Conservation (phyloP, 1,284 basidiomycete genomes). For the Tranzscheliella williamsii region DNA sequence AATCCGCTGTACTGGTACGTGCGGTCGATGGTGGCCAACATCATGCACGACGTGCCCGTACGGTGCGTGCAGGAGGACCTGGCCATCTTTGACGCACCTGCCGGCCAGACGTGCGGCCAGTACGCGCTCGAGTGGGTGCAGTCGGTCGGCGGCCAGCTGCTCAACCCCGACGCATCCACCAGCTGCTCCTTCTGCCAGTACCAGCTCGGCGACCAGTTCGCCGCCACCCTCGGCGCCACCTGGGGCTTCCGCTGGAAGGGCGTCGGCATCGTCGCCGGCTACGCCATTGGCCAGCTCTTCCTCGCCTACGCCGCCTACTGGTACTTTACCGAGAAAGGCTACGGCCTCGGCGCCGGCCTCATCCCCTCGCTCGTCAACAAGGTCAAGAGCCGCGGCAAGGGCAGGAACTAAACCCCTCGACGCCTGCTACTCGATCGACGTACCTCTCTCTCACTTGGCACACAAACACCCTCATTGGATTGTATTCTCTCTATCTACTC, state of each 20-base stretch:
- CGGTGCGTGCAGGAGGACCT: conserved; percentile 41
- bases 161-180: conserved; percentile 19
- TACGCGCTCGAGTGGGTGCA: conserved; percentile 47
- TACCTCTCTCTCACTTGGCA: too few species aligned
- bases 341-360: conserved; percentile 25
- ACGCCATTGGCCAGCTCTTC: conserved; percentile 32
- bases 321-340: conserved; percentile 41
- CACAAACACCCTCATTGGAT: too few species aligned
- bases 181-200: conserved; percentile 46
- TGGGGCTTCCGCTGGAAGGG: conserved; percentile 47
- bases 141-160: conserved; percentile 28
- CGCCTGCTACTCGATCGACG: too few species aligned
- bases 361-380: conserved; percentile 5
- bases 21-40: conserved; percentile 45
- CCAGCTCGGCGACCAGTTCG: conserved; percentile 38
- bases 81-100: conserved; percentile 42
- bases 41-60: conserved; percentile 48
- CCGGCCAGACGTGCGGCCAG: conserved; percentile 32
- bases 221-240: conserved; percentile 21
- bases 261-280: conserved; percentile 41
- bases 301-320: conserved; percentile 34
- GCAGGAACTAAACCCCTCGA: conserved; percentile 12
- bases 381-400: conserved; percentile 12
- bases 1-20: conserved; percentile 55
- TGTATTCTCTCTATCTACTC: too few species aligned